Base-by-base conservation (phyloP, 2,329 filamentous ascomycete genomes). In the Apiospora pterosperma region DNA sequence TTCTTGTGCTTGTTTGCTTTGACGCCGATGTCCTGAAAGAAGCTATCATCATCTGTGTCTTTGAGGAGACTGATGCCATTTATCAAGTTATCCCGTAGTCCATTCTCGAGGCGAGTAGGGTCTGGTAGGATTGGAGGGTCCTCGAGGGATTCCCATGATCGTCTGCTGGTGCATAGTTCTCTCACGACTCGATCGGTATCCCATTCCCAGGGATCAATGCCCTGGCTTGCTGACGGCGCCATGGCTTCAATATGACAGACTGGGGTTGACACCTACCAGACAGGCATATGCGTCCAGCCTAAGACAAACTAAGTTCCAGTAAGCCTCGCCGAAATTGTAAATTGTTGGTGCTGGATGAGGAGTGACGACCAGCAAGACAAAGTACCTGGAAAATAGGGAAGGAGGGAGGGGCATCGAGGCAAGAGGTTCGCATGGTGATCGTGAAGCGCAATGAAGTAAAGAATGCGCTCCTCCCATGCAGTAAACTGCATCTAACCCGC, bases 151-250 rank as follows among this genome's bases (percentile, higher is more conserved):
- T 68, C 69, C 84, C 84, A 86, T 11, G 85, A 82, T 59, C 80
- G 79, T 4, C 80, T 73, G 2, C 79, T 71, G 25, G 84, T 81
- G 73, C 89, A 92, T 4, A 96, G 80, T 71, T 90, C 88, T 19
- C 81, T 74, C 11, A 91, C 84, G 12, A 96, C 86, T 39, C 88
- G 83, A 41, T 90, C 87, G 36, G 89, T 81, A 39, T 85, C 84
- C 93, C 93, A 97, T 63, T 84, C 72, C 75, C 89, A 90, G n/a
- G 93, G 92, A 76, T 97, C 92, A 64, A 77, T 73, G 19, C 76
- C 74, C 59, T 76, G 76, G 62, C 66, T 67, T 31, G 67, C 62
- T 36, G 67, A 72, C 77, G 74, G 31, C 21, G 78, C 72, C 71
- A 74, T 72, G 12, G 63, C 67, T 48, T 62, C 44, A 23, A 52